These are phyloP conservation scores for Fragaria vesca DNA, from an alignment of 306 rosid genomes.

Conservation along the genomic window DNA sequence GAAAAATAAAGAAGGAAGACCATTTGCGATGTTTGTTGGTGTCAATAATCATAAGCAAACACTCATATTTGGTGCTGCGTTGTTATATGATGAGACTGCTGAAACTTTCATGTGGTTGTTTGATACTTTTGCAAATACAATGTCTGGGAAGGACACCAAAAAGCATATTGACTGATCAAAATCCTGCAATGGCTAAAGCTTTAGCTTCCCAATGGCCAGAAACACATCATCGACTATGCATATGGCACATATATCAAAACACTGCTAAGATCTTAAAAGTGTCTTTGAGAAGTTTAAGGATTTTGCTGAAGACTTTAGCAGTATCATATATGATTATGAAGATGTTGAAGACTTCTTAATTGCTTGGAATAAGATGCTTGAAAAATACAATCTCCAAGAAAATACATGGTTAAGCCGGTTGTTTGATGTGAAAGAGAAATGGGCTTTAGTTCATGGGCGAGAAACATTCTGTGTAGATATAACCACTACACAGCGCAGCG, in stretches of 20 bases:
- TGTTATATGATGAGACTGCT: background rate
- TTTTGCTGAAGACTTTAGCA: background rate
- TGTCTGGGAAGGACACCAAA: background rate
- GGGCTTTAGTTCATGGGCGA: background rate
- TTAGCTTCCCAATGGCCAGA: background rate
- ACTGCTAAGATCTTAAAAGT: background rate
- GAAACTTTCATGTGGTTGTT: background rate
- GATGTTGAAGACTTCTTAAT: background rate
- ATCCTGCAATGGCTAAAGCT: conserved; percentile 5
- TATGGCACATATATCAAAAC: background rate
- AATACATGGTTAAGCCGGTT: background rate
- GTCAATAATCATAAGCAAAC: background rate
- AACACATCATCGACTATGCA: background rate
- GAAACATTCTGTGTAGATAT: background rate
- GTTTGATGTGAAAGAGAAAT: background rate
- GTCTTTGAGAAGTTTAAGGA: background rate
- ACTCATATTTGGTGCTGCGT: background rate
- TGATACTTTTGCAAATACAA: background rate
- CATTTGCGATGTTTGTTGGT: background rate
- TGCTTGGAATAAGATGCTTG: background rate
- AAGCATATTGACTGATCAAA: background rate
- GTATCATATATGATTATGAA: background rate
- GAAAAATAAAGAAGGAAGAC: background rate
- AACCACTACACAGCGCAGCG: background rate
- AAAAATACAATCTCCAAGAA: background rate